A percentile compares a stretch with the other conserved stretches of the same genome.
These are phyloP conservation scores for Aspergillus fumigatiaffinis DNA, from an alignment of 2,329 filamentous ascomycete species.

Conservation along the genomic window DNA sequence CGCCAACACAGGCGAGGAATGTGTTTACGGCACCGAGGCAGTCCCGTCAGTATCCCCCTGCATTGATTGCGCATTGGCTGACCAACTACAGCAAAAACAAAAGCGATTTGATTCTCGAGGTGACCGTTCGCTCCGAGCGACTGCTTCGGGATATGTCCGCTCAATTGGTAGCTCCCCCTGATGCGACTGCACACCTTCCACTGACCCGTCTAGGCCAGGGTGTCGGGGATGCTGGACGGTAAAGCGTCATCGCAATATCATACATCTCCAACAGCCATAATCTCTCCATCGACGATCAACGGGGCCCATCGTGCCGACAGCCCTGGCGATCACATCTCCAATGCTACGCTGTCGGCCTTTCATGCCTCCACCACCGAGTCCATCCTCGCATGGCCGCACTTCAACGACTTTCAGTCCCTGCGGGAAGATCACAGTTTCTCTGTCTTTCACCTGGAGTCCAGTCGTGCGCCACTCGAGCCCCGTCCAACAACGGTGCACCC, in stretches of 20 bases:
- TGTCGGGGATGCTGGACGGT: not conserved
- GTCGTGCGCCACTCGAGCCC: constrained; percentile 35
- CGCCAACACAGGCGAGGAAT: constrained; percentile 18
- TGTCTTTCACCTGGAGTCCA: constrained; percentile 49
- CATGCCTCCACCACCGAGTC: constrained; percentile 51
- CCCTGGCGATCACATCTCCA: constrained; percentile 32
- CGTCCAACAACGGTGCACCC: constrained; percentile 33
- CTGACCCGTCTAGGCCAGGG: not conserved
- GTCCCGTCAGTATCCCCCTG: constrained; percentile 18
- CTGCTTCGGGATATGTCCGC: constrained; percentile 45
- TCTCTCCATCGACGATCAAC: constrained; percentile 12
- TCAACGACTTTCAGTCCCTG: constrained; percentile 44
- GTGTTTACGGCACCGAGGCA: constrained; percentile 27
- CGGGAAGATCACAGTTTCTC: constrained; percentile 41
- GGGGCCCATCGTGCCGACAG: constrained; percentile 17
- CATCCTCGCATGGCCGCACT: constrained; percentile 51
- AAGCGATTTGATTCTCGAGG: constrained; percentile 51
- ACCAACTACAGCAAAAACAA: constrained; percentile 43
- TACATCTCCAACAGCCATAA: constrained; percentile 12
- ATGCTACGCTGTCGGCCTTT: constrained; percentile 49
- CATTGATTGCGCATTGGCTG: not conserved
- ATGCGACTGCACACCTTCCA: constrained; percentile 5
- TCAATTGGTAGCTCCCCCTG: constrained; percentile 28
- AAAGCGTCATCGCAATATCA: constrained; percentile 1
- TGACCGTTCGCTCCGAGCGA: constrained; percentile 47